These are phyloP conservation scores for Meyerozyma sp. DNA, from an alignment of 1,139 yeast species.

Conservation along the genomic window DNA sequence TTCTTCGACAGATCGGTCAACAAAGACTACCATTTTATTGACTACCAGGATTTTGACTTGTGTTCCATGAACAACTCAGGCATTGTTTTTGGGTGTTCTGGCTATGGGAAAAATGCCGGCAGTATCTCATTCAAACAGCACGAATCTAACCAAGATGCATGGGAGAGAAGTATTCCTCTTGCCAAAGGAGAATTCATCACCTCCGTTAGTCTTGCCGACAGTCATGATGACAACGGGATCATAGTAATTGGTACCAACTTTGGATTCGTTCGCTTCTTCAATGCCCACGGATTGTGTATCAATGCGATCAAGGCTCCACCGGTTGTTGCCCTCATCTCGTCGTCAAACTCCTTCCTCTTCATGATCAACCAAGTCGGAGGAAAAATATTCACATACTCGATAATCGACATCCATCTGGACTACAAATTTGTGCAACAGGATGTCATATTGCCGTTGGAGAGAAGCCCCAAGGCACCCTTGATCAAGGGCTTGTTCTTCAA, in stretches of 20 bases:
- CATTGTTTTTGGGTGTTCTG: constrained; percentile 53
- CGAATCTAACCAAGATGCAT: constrained; percentile 37
- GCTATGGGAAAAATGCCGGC: constrained; percentile 23
- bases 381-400: constrained; percentile 30
- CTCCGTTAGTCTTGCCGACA: constrained; percentile 29
- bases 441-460: constrained; percentile 31
- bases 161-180: constrained; percentile 40
- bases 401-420: constrained; percentile 32
- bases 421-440: constrained; percentile 39
- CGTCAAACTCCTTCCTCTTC: constrained; percentile 27
- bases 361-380: constrained; percentile 25
- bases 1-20: constrained; percentile 80
- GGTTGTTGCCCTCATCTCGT: constrained; percentile 32
- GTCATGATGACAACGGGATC: constrained; percentile 22
- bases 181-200: constrained; percentile 30
- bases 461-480: constrained; percentile 23
- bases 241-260: constrained; percentile 38
- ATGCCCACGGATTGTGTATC: constrained; percentile 36
- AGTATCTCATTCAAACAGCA: constrained; percentile 42
- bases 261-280: constrained; percentile 39
- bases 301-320: constrained; percentile 37
- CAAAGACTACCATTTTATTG: constrained; percentile 84
- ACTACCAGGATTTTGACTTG: constrained; percentile 62
- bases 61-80: constrained; percentile 72
- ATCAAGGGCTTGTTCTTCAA: constrained; percentile 76